phyloP scores from a whole-genome alignment of 2,329 filamentous ascomycete species.

The Phyllosticta citriasiana region DNA sequence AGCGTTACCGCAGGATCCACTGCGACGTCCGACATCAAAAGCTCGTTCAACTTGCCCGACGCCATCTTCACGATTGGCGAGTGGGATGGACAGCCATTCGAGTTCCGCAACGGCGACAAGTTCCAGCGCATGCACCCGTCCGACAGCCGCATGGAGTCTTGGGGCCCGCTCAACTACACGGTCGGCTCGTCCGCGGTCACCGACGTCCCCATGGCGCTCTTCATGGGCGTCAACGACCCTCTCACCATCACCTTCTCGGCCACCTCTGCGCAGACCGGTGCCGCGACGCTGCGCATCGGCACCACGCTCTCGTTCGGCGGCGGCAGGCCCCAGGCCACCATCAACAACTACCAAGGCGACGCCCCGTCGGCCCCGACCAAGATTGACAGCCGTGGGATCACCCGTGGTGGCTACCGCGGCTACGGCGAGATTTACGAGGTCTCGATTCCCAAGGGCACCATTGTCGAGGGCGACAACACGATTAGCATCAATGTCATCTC shows the following conservation, averaged over 20 bases:
- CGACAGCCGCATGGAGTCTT: conserved; percentile 52
- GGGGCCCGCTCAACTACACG: conserved; percentile 52
- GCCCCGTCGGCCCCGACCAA: conserved; percentile 48
- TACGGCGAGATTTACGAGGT: conserved; percentile 55
- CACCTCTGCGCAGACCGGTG: conserved; percentile 34
- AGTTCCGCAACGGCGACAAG: conserved; percentile 58
- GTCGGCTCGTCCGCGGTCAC: conserved; percentile 44
- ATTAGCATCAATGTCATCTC: conserved; percentile 51
- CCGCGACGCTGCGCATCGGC: conserved; percentile 52
- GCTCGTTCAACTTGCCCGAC: conserved; percentile 33
- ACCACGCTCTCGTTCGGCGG: conserved; percentile 55
- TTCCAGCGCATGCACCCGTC: conserved; percentile 60
- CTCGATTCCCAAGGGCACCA: conserved; percentile 47
- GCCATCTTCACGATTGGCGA: conserved; percentile 56
- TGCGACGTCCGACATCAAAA: conserved; percentile 42
- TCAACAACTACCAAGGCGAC: conserved; percentile 45
- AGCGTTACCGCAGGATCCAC: conserved; percentile 45
- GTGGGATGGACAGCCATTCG: conserved; percentile 49
- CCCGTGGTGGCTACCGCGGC: conserved; percentile 55
- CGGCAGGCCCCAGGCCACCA: conserved; percentile 45
- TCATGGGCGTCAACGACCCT: conserved; percentile 50
- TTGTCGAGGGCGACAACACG: conserved; percentile 52
- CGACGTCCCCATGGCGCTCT: conserved; percentile 57
- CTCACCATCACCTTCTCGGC: conserved; percentile 53
- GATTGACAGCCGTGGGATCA: conserved; percentile 56